A percentile compares a stretch with the other conserved stretches of the same genome.
phyloP scores from a whole-genome alignment of 179 eudicot genomes.

The Nepenthes alata region DNA sequence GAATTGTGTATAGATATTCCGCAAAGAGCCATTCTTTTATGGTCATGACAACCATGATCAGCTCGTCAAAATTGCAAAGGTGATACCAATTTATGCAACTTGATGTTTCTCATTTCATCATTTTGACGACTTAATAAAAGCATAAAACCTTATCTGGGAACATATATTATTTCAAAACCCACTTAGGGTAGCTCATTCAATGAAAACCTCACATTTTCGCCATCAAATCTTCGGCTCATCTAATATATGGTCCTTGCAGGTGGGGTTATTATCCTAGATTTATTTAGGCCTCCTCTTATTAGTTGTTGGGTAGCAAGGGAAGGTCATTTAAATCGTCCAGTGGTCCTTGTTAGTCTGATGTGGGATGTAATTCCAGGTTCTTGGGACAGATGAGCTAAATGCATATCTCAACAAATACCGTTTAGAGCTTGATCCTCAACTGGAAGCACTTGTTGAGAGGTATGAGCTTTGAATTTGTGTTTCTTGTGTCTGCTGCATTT shows the following conservation, averaged over 20 bases:
- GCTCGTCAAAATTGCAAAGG: conserved; percentile 65
- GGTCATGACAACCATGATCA: conserved; percentile 63
- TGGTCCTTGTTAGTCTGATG: not conserved
- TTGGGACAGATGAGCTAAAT: conserved; percentile 83
- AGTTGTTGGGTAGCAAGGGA: too few relatives aligned
- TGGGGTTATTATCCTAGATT: too few relatives aligned
- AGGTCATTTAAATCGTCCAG: not conserved
- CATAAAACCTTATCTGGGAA: too few relatives aligned
- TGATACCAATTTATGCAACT: conserved; percentile 1
- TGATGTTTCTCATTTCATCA: too few relatives aligned
- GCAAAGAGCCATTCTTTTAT: conserved; percentile 58
- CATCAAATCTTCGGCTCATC: too few relatives aligned
- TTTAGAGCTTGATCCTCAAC: conserved; percentile 79
- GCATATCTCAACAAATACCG: conserved; percentile 69
- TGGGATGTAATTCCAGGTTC: conserved; percentile 36
- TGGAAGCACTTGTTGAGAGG: conserved; percentile 93
- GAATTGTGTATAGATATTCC: conserved; percentile 32
- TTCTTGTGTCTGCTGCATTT: too few relatives aligned
- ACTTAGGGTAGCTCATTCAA: too few relatives aligned
- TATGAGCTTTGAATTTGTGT: conserved; percentile 10
- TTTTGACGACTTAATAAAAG: too few relatives aligned
- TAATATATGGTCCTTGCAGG: too few relatives aligned
- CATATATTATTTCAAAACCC: too few relatives aligned
- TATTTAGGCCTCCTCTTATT: too few relatives aligned
- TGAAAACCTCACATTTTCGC: too few relatives aligned